A percentile compares a stretch with the other conserved stretches of the same genome.
Evolutionary conservation across 2,329 filamentous ascomycete genomes (phyloP).

Genomic region (Trichoderma sp.): DNA sequence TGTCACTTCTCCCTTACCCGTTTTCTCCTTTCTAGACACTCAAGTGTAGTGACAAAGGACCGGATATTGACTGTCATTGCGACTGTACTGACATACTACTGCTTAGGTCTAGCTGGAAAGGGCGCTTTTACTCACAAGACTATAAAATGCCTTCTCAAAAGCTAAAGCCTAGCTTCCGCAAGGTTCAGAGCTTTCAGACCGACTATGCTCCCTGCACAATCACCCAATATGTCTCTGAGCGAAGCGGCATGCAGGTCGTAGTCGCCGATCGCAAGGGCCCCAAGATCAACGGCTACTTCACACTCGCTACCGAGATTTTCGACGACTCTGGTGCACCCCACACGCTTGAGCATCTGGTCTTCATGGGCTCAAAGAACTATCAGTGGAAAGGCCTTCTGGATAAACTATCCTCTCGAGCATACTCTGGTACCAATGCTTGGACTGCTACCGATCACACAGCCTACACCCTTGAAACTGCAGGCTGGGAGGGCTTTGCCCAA

Average conservation of each 20-base stretch:
- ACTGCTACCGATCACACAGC: conserved; percentile 95
- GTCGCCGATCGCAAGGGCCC: conserved; percentile 91
- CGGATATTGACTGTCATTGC: neutral
- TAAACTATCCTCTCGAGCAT: conserved; percentile 89
- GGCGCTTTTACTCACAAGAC: neutral
- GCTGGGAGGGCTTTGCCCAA: conserved; percentile 95
- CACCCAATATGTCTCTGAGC: conserved; percentile 93
- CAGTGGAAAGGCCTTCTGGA: conserved; percentile 94
- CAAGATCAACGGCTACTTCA: conserved; percentile 95
- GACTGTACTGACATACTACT: conserved; percentile 28
- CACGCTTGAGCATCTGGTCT: conserved; percentile 80
- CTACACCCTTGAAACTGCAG: conserved; percentile 92
- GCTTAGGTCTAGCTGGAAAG: conserved; percentile 30
- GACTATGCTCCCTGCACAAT: conserved; percentile 89
- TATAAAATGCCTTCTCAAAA: conserved; percentile 57
- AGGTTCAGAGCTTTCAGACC: conserved; percentile 81
- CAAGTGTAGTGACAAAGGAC: neutral
- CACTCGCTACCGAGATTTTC: conserved; percentile 93
- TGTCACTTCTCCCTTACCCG: neutral
- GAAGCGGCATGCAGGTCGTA: conserved; percentile 92
- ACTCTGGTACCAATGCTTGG: conserved; percentile 95
- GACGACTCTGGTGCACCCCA: conserved; percentile 94
- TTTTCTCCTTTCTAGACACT: neutral
- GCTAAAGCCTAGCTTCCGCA: conserved; percentile 70
- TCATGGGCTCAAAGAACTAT: conserved; percentile 92